Conservation (phyloP, 768 basidiomycete genomes). For the Lepiota subincarnata region DNA sequence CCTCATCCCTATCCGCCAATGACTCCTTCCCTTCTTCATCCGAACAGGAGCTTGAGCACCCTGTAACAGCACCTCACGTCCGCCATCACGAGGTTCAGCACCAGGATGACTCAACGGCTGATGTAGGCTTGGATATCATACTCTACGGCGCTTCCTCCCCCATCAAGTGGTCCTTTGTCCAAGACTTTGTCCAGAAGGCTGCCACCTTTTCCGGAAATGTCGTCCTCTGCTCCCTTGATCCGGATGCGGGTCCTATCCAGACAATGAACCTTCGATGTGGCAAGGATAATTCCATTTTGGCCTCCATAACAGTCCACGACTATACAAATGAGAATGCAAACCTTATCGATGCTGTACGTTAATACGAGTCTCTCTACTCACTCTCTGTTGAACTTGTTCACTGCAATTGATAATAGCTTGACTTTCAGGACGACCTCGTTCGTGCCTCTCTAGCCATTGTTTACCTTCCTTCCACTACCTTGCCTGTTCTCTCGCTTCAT, state of each 20-base stretch:
- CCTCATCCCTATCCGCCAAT: conserved; percentile 3
- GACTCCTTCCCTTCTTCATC: conserved; percentile 14
- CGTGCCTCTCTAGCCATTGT: conserved; percentile 65
- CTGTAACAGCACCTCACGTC: conserved; percentile 32
- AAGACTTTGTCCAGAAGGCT: conserved; percentile 54
- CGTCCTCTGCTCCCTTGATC: conserved; percentile 21
- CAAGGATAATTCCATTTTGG: conserved; percentile 23
- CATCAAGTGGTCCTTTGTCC: conserved; percentile 59
- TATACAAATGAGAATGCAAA: conserved; percentile 25
- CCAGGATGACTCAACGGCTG: conserved; percentile 19
- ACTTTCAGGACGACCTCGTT: conserved; percentile 27
- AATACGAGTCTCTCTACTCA: conserved; percentile 18
- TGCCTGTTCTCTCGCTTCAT: conserved; percentile 33
- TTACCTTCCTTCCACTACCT: conserved; percentile 52
- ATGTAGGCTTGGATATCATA: conserved; percentile 52
- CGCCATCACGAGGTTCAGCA: conserved; percentile 23
- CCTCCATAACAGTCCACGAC: conserved; percentile 34
- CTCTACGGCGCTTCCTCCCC: conserved; percentile 62
- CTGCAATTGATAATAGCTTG: conserved; percentile 34
- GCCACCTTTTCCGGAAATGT: conserved; percentile 35
- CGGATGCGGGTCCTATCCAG: conserved; percentile 21
- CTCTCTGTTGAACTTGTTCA: conserved; percentile 23
- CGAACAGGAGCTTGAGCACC: conserved; percentile 32
- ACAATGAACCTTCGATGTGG: conserved; percentile 26
- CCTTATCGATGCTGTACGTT: conserved; percentile 31